Evolutionary conservation across 2,329 filamentous ascomycete genomes (phyloP), one percentile per base, ranked within the genome.

Genomic region (Fusarium miscanthi): DNA sequence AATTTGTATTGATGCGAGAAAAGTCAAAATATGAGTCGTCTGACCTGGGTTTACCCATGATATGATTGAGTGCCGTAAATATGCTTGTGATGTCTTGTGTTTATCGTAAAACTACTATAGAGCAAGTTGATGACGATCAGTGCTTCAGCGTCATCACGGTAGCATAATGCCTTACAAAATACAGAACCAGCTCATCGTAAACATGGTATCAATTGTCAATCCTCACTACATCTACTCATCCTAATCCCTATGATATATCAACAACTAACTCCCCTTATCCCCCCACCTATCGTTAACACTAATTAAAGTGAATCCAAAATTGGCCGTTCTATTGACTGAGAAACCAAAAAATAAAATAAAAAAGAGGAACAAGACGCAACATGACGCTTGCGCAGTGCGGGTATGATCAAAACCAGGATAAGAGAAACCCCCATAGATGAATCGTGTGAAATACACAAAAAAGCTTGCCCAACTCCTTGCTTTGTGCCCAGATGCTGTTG

Each of bases 1-100:
- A 45, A 58, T 69, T 69, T 69, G 58, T 65, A 73, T 76, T 72
- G 77, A 76, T 74, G 73, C 74, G 66, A 76, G 75, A 75, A 76
- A 67, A 58, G 65, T 64, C 68, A 73, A 67, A 68, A 76, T 76
- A 77, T 65, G 60, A 78, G 72, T 74, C 68, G 73, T 73, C 64
- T 64, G 69, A 73, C 59, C 64, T 70, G 66, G 70, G 64, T 74
- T 66, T 61, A 48, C 65, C 66, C 56, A 73, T 61, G 45, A 63
- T 65, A 73, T 76, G 67, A 58, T 66, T 65, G 69, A 72, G 75
- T 74, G 68, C 69, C 52, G 57, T 63, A 63, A 57, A 49, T 14
- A 60, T 59, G 40, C 40, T 2, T 30, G 52, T 60, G 46, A 66
- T 27, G 31, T 51, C 10, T 33, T 25, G 25, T 59, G 14, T 31